These are phyloP conservation scores for Urochloa ruziziensis DNA, from an alignment of 176 grass and related monocot species.

Conservation along the genomic window DNA sequence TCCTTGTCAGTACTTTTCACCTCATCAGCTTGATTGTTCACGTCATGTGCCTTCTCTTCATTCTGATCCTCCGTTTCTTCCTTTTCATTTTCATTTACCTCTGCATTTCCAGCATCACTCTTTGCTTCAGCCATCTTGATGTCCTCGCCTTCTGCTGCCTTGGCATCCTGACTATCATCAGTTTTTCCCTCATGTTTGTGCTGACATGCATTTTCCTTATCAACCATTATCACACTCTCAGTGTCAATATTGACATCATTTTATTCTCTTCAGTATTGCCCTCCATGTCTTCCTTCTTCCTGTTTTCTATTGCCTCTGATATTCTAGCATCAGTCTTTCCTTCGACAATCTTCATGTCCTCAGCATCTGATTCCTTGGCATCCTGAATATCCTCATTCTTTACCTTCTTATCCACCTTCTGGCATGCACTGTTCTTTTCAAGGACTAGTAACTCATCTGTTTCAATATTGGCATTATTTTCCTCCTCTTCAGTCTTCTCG, in stretches of 20 bases:
- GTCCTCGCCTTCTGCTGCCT: neutral
- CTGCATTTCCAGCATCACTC: neutral
- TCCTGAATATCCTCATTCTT: neutral
- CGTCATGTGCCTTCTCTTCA: neutral
- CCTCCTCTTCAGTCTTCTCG: neutral
- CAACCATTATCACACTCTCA: neutral
- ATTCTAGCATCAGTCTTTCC: constrained; percentile 6
- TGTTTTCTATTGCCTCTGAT: neutral
- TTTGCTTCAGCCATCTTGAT: neutral
- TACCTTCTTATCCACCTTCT: neutral
- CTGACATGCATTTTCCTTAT: neutral
- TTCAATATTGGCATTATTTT: neutral
- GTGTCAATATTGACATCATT: neutral
- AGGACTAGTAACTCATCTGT: neutral
- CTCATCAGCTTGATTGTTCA: neutral
- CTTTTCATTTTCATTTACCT: neutral
- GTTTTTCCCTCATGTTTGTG: neutral
- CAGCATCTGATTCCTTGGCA: neutral
- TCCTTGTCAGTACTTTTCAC: neutral
- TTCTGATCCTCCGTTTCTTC: neutral
- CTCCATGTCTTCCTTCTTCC: constrained; percentile 16
- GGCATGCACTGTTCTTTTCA: neutral
- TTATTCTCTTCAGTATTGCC: constrained; percentile 3
- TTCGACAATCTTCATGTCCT: constrained; percentile 24
- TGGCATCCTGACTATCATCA: neutral